Evolutionary conservation across 768 basidiomycete genomes (phyloP), one percentile per base, ranked within the genome.

Genomic region (Leucosporidium creatinivorum): DNA sequence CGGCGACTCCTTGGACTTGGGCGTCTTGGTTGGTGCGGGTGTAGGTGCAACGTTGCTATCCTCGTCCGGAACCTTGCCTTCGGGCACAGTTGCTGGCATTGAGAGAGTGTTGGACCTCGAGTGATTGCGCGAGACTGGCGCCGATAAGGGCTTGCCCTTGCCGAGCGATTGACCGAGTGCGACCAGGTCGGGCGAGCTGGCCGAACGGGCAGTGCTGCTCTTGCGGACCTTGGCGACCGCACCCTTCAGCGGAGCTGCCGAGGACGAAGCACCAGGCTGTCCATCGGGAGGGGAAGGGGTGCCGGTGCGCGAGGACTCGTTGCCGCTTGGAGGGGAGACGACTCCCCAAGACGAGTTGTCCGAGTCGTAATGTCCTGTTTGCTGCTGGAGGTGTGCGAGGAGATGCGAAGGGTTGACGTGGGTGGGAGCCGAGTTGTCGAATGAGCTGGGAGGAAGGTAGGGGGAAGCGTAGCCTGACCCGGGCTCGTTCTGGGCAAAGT

Each of bases 81-180:
- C 70, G 25, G 59, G 28, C n/a, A 71, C 65, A 9, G 66, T 59
- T 5, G 50, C 26, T 4, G 66, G 66, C 3, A 71, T 26, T 25
- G 66, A 68, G 60, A 71, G 51, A 7, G 70, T 71, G 67, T 71
- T 71, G 18, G 69, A 71, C 12, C 66, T 63, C 52, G 62, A 64
- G 47, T 67, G 66, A 15, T 26, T 61, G 1, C 66, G 49, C 25
- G 58, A 55, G 0, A 28, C 36, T 7, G 66, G 58, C 4, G 59
- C 66, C 8, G 62, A 61, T 55, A 63, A 66, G 33, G 55, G 56
- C 51, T 66, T 69, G 49, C 25, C 49, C 57, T 44, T 3, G 51
- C 50, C 4, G 61, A 26, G 57, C 56, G 51, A 50, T 51, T 59
- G 15, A 44, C 56, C 57, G 1, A 57, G 21, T 13, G 30, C 51